These are phyloP conservation scores for Saitozyma sp. DNA, from an alignment of 768 basidiomycete species.

Conservation along the genomic window DNA sequence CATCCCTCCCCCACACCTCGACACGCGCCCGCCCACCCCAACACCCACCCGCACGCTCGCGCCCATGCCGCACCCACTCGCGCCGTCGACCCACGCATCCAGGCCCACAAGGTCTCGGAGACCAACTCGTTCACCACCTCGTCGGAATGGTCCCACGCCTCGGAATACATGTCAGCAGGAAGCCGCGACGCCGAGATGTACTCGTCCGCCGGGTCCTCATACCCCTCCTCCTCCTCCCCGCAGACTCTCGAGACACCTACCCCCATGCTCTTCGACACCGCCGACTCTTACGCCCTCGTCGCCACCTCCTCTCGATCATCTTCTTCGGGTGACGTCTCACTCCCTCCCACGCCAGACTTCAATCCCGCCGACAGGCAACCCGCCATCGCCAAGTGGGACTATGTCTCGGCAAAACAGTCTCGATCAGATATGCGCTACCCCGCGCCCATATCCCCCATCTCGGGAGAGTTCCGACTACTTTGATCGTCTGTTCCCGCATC, in stretches of 20 bases:
- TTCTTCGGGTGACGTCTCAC: constrained; percentile 37
- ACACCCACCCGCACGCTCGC: not conserved
- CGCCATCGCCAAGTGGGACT: not conserved
- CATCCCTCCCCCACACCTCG: not conserved
- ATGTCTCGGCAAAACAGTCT: too few species aligned
- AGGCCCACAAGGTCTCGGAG: not conserved
- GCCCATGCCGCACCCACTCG: not conserved
- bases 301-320: constrained; percentile 29
- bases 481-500: too few species aligned
- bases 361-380: constrained; percentile 20
- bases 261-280: not conserved
- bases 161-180: not conserved
- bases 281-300: not conserved
- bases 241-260: not conserved
- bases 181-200: not conserved
- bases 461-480: too few species aligned
- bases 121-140: not conserved
- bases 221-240: not conserved
- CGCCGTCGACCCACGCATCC: not conserved
- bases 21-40: not conserved
- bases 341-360: constrained; percentile 42
- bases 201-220: not conserved
- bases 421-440: too few species aligned
- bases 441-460: too few species aligned
- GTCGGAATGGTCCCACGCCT: not conserved